Evolutionary conservation across 2,329 filamentous ascomycete species (phyloP).

Genomic region (Aspergillus thermomutatus): DNA sequence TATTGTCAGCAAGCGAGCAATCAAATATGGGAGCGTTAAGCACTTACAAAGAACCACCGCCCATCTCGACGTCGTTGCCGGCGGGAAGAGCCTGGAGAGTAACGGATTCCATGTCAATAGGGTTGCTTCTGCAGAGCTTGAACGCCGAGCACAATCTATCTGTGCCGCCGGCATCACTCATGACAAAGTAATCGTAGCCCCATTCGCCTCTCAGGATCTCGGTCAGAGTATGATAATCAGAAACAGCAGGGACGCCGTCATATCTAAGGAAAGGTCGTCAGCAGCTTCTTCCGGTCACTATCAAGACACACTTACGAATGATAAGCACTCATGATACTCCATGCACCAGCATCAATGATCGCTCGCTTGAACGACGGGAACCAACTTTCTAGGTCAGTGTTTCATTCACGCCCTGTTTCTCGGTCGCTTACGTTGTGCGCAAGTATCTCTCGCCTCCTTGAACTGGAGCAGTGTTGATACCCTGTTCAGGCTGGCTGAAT

Average conservation of each 20-base stretch:
- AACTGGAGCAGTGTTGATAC: constrained; percentile 63
- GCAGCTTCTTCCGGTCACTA: background rate
- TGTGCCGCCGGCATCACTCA: constrained; percentile 66
- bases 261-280: constrained; percentile 40
- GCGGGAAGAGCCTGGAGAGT: constrained; percentile 62
- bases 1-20: background rate
- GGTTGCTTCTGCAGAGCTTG: constrained; percentile 58
- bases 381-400: constrained; percentile 21
- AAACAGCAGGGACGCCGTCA: constrained; percentile 66
- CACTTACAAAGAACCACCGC: constrained; percentile 62
- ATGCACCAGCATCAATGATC: constrained; percentile 67
- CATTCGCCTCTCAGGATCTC: constrained; percentile 68
- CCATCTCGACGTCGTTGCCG: constrained; percentile 73
- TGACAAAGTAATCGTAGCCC: constrained; percentile 67
- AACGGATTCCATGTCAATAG: constrained; percentile 64
- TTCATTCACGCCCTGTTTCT: background rate
- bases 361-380: constrained; percentile 64
- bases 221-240: constrained; percentile 63
- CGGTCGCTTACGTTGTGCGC: constrained; percentile 53
- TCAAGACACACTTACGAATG: constrained; percentile 46
- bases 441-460: constrained; percentile 56
- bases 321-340: constrained; percentile 71
- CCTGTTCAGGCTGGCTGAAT: constrained; percentile 67
- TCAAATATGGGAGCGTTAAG: too few species aligned
- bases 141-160: constrained; percentile 65